Base-by-base conservation (phyloP, 2,329 filamentous ascomycete genomes). In the Nannizziopsis arthrosporioides region DNA sequence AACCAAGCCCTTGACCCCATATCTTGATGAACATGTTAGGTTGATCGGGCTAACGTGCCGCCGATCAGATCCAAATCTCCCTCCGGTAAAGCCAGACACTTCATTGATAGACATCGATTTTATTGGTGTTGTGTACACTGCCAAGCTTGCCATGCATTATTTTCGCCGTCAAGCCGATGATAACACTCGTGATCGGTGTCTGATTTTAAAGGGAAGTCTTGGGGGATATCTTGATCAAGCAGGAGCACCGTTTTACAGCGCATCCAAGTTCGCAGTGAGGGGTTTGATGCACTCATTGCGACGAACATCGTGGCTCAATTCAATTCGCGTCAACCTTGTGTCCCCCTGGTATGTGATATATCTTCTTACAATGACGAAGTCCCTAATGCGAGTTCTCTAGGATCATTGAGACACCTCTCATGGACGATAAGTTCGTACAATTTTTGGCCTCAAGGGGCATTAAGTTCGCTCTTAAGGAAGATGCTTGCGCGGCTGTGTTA, bases 51-150 rank as follows among this genome's bases (percentile, higher is more conserved):
- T 42, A 18, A 48, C 31, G 12, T 11, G 12, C n/a, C 19, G 18
- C 18, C 19, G 8, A n/a, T 32, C 30, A 53, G 51, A 53, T 40
- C 44, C 44, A 15, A 48, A 44, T 7, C 44, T 50, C 15, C 48
- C 44, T 11, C 51, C 44, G 14, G 34, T 39, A 3, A 53, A 58
- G 35, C 61, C 64, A 2, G 59, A 66, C 19, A 51, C 68, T 49
- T 55, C 55, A 12, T 65, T 62, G 10, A 57, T 72, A 6, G 55
- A 69, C 8, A 62, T 69, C 19, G 69, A 71, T 45, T 53, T 70
- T 9, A 55, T 63, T 3, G 71, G 71, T 2, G 63, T 63, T 0
- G 47, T 71, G 3, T 73, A 72, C 55, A 73, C 72, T 0, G 63
- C 66, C 49, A 73, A 73, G 52, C 60, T 74, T 0, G 71, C 71